Conservation (phyloP, 2,329 filamentous ascomycete species). For the Trichoderma atrobrunneum region DNA sequence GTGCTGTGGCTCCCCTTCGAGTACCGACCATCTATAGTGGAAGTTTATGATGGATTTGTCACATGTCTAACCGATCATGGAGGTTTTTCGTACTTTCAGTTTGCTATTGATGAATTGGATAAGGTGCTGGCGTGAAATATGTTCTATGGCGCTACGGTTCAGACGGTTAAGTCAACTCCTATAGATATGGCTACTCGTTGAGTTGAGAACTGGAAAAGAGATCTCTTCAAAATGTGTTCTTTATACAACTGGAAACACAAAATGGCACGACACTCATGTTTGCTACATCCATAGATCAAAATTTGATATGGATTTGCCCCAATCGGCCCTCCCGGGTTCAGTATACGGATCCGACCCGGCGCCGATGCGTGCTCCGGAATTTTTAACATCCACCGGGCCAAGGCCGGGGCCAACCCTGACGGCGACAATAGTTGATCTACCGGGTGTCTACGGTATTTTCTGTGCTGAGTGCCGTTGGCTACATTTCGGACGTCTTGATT, state of each 20-base stretch:
- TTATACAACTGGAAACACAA: background rate
- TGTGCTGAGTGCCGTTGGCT: background rate
- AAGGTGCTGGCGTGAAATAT: background rate
- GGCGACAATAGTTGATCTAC: no score
- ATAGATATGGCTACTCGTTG: background rate
- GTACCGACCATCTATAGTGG: background rate
- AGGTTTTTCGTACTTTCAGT: background rate
- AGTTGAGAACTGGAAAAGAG: background rate
- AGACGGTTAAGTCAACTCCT: background rate
- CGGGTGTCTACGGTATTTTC: background rate
- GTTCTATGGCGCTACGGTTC: no score
- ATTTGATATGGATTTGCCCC: background rate
- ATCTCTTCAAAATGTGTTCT: fast-evolving
- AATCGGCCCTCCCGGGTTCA: background rate
- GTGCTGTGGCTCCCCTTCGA: background rate
- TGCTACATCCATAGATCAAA: background rate
- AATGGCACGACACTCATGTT: background rate
- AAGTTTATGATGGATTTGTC: background rate
- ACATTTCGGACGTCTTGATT: background rate
- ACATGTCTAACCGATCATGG: no score
- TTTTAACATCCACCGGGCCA: background rate
- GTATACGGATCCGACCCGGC: background rate
- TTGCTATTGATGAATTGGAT: background rate
- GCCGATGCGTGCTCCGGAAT: background rate
- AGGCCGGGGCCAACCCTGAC: background rate